These are phyloP conservation scores for Erodium texanum DNA, from an alignment of 441 rosid genomes.

Conservation along the genomic window DNA sequence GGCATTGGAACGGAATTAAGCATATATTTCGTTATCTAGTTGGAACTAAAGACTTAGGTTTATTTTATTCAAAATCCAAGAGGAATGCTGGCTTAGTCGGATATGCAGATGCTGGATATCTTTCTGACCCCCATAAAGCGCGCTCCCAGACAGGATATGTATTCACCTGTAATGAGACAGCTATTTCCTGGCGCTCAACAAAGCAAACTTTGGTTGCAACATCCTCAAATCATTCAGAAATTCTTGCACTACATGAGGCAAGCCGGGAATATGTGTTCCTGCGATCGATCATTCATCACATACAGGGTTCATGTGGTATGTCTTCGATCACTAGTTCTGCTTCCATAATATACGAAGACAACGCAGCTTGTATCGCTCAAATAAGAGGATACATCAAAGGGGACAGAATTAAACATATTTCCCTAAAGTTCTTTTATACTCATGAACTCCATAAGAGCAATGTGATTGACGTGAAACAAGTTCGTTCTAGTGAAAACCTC, in stretches of 20 bases:
- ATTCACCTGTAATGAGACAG: no score
- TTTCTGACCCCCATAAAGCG: no score
- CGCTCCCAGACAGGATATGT: no score
- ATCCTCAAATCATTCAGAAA: background rate
- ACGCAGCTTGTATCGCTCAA: background rate
- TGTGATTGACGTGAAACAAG: background rate
- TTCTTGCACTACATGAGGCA: background rate
- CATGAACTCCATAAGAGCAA: background rate
- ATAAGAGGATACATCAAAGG: background rate
- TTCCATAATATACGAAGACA: background rate
- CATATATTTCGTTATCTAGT: no score
- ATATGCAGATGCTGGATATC: no score
- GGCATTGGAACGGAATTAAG: no score
- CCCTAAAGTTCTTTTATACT: background rate
- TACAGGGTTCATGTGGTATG: background rate
- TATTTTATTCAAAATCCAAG: no score
- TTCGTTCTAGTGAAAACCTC: background rate
- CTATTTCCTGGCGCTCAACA: no score
- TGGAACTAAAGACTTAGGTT: no score
- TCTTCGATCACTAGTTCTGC: background rate
- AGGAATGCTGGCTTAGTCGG: no score
- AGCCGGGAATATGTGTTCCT: background rate
- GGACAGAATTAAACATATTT: background rate
- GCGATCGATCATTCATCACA: background rate
- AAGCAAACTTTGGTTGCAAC: background rate